phyloP scores from a whole-genome alignment of 23 red algal species.

The Gracilaria vermiculophylla region DNA sequence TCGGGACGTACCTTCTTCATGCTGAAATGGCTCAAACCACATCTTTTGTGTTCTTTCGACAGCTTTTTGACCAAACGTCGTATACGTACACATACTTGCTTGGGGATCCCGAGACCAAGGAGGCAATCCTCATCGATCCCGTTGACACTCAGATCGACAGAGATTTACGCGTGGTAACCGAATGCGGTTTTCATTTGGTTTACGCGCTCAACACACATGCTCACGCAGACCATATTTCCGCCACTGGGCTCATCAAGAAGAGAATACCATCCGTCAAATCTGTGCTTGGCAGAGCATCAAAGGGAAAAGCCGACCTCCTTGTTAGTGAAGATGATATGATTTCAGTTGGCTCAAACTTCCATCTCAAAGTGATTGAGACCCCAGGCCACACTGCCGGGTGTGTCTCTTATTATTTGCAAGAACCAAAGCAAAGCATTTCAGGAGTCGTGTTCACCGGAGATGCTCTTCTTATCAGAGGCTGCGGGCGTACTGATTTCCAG shows the following conservation, averaged over 20 bases:
- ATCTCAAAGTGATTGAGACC: constrained; percentile 53
- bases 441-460: constrained; percentile 79
- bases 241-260: constrained; percentile 65
- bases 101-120: constrained; percentile 26
- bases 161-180: constrained; percentile 30
- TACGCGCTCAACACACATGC: constrained; percentile 84
- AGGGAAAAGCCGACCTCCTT: constrained; percentile 62
- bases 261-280: constrained; percentile 40
- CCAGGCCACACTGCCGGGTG: constrained; percentile 87
- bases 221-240: constrained; percentile 87
- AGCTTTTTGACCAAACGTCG: constrained; percentile 74
- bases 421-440: not conserved
- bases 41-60: constrained; percentile 38
- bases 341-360: constrained; percentile 16
- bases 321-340: constrained; percentile 28
- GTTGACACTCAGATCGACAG: constrained; percentile 64
- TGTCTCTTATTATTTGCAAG: constrained; percentile 49
- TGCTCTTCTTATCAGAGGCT: constrained; percentile 81
- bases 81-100: constrained; percentile 89
- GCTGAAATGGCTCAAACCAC: not conserved
- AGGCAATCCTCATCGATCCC: constrained; percentile 77
- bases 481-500: constrained; percentile 88
- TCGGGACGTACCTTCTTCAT: not conserved
- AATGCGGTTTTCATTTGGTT: constrained; percentile 29
- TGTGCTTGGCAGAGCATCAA: constrained; percentile 30